Evolutionary conservation across 2,329 filamentous ascomycete genomes (phyloP).

Genomic region (Catunica adiposa): DNA sequence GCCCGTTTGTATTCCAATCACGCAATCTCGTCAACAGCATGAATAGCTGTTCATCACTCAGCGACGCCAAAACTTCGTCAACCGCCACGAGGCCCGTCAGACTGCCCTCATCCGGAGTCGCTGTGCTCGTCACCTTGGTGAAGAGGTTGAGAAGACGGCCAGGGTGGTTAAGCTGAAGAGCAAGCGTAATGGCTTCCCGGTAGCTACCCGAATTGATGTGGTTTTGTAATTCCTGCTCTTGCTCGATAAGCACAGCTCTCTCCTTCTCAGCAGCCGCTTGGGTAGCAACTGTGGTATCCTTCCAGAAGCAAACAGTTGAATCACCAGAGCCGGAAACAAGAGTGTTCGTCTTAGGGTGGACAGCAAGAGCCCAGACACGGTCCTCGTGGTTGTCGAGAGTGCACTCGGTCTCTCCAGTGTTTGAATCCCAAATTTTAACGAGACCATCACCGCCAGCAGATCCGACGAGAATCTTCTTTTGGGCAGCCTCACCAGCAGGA

Average conservation of each 20-base stretch:
- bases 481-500: conserved; percentile 28
- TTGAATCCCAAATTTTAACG: conserved; percentile 90
- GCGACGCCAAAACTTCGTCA: conserved; percentile 62
- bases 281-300: conserved; percentile 72
- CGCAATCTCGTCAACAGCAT: conserved; percentile 63
- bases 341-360: conserved; percentile 50
- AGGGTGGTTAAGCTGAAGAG: conserved; percentile 86
- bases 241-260: conserved; percentile 67
- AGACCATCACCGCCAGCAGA: conserved; percentile 87
- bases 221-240: conserved; percentile 88
- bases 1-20: conserved; percentile 95
- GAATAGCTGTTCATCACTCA: conserved; percentile 77
- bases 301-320: conserved; percentile 89
- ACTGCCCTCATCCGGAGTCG: conserved; percentile 42
- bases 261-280: conserved; percentile 57
- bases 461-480: conserved; percentile 52
- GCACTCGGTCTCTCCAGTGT: conserved; percentile 65
- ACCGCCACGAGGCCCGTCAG: conserved; percentile 52
- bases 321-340: conserved; percentile 86
- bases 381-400: conserved; percentile 96
- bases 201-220: conserved; percentile 78
- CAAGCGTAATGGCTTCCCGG: conserved; percentile 80
- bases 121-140: conserved; percentile 54
- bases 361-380: conserved; percentile 77
- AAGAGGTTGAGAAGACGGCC: conserved; percentile 73